These are phyloP conservation scores for Limonomyces culmigenus DNA, from an alignment of 1,284 basidiomycete genomes.

Conservation along the genomic window DNA sequence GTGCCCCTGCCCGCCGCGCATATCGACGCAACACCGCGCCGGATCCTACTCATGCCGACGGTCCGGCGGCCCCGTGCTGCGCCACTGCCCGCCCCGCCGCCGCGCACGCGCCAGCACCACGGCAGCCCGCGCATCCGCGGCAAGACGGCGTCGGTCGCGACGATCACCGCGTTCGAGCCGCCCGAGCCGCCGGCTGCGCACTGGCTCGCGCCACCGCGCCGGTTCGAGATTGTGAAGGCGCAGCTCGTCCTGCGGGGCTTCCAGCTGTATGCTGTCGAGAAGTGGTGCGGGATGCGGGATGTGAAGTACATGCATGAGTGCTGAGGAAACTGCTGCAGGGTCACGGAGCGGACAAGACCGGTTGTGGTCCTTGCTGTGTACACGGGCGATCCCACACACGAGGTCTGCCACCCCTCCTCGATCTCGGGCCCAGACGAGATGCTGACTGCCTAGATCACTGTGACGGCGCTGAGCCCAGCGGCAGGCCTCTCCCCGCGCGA, in stretches of 20 bases:
- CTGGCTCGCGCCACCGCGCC: constrained; percentile 6
- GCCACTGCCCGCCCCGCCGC: too few relatives aligned
- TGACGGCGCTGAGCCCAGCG: constrained; percentile 34
- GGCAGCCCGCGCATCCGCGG: background rate
- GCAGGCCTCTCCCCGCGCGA: constrained; percentile 22
- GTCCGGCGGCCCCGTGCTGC: too few relatives aligned
- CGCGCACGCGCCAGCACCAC: too few relatives aligned
- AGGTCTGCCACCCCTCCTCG: constrained; percentile 16
- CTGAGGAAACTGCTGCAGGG: constrained; percentile 22
- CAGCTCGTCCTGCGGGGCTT: constrained; percentile 35
- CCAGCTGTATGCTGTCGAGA: constrained; percentile 71
- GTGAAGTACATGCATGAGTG: constrained; percentile 2
- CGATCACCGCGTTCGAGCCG: too few relatives aligned
- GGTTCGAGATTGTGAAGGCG: constrained; percentile 29
- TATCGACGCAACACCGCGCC: too few relatives aligned
- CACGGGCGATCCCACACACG: constrained; percentile 54
- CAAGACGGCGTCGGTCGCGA: background rate
- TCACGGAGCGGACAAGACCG: constrained; percentile 44
- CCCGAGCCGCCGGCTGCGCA: constrained; percentile 4
- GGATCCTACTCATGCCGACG: too few relatives aligned
- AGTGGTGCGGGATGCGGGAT: constrained; percentile 32
- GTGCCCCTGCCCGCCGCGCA: too few relatives aligned
- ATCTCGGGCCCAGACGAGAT: background rate
- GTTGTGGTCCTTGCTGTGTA: constrained; percentile 51
- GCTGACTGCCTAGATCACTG: constrained; percentile 27